Evolutionary conservation across 768 basidiomycete genomes (phyloP).

Genomic region (Lentinus tigrinus): DNA sequence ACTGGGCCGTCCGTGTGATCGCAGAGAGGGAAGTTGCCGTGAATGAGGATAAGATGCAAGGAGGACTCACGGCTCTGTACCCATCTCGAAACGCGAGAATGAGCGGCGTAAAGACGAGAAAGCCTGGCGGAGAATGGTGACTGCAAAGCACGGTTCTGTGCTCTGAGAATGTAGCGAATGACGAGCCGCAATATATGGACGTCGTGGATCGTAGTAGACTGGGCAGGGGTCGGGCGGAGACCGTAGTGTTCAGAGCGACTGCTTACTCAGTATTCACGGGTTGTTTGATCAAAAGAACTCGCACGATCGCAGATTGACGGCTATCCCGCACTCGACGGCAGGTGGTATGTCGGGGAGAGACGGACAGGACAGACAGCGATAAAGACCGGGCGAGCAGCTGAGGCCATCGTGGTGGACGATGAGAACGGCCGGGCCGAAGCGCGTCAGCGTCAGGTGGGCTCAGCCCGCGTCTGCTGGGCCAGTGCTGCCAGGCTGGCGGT

Average conservation of each 20-base stretch:
- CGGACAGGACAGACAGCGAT: neutral
- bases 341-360: neutral
- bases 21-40: neutral
- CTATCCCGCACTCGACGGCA: neutral
- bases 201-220: neutral
- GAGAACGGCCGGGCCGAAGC: neutral
- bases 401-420: neutral
- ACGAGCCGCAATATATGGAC: neutral
- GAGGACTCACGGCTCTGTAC: neutral
- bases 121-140: slow-evolving; percentile 14
- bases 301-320: no score
- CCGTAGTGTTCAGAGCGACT: neutral
- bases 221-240: neutral
- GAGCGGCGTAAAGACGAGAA: neutral
- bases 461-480: no score
- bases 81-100: neutral
- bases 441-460: no score
- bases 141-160: neutral
- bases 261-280: neutral
- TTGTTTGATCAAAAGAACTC: neutral
- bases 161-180: neutral
- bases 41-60: neutral
- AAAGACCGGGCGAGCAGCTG: neutral
- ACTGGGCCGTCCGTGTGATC: neutral
- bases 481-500: no score